Percentiles rank a stretch among this genome's conserved stretches.
phyloP scores from a whole-genome alignment of 768 basidiomycete species.

The Pisolithus microcarpus region DNA sequence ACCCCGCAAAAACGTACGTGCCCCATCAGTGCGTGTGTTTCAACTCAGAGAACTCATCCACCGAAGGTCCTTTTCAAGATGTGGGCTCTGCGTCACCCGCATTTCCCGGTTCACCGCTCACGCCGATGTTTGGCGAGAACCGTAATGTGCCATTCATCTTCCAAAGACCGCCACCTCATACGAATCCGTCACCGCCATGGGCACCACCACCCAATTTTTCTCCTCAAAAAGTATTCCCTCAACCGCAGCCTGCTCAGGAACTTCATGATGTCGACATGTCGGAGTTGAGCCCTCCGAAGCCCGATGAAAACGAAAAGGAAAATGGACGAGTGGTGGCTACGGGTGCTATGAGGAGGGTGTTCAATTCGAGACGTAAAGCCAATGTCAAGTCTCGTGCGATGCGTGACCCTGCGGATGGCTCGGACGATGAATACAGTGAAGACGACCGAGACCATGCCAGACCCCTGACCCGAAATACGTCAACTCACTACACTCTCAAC shows the following conservation, averaged over 20 bases:
- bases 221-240: constrained; percentile 52
- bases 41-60: constrained; percentile 17
- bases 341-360: constrained; percentile 62
- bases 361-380: constrained; percentile 50
- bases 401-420: constrained; percentile 28
- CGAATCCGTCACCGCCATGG: constrained; percentile 50
- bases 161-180: constrained; percentile 42
- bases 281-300: constrained; percentile 56
- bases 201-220: constrained; percentile 56
- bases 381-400: constrained; percentile 23
- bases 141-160: constrained; percentile 71
- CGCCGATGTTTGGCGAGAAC: constrained; percentile 58
- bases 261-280: constrained; percentile 69
- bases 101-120: constrained; percentile 28
- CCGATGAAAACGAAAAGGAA: constrained; percentile 34
- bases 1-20: constrained; percentile 65
- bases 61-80: constrained; percentile 39
- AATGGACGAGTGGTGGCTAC: constrained; percentile 48
- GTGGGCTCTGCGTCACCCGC: constrained; percentile 31
- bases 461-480: constrained; percentile 47
- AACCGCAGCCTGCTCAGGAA: constrained; percentile 34
- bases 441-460: constrained; percentile 33
- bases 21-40: constrained; percentile 7
- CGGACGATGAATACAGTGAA: constrained; percentile 42
- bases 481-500: constrained; percentile 81